These are phyloP conservation scores for Filobasidium wieringae DNA, from an alignment of 768 basidiomycete species.

Conservation along the genomic window DNA sequence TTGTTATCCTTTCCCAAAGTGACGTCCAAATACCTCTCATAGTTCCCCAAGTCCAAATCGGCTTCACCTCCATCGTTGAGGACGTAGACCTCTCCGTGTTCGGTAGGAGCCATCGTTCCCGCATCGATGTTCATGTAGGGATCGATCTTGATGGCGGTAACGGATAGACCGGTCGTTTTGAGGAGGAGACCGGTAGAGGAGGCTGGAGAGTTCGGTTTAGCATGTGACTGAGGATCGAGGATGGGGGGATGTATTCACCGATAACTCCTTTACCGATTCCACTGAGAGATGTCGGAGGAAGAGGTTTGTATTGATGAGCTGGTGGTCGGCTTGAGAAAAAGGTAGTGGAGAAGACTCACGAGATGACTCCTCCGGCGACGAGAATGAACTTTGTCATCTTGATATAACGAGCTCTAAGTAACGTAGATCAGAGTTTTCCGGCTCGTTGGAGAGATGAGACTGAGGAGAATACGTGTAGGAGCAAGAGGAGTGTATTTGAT, in stretches of 20 bases:
- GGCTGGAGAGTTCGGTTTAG: slow-evolving; percentile 48
- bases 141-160: slow-evolving; percentile 98
- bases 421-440: too few relatives aligned
- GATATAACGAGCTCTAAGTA: too few relatives aligned
- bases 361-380: slow-evolving; percentile 93
- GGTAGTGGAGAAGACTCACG: too few relatives aligned
- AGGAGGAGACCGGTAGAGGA: slow-evolving; percentile 91
- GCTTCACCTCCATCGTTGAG: slow-evolving; percentile 98
- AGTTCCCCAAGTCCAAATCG: slow-evolving; percentile 94
- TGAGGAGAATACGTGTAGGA: too few relatives aligned
- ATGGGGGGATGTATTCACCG: slow-evolving; percentile 46
- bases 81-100: slow-evolving; percentile 95
- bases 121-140: slow-evolving; percentile 99
- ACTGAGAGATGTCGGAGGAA: slow-evolving; percentile 32
- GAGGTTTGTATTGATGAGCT: background rate
- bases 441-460: too few relatives aligned
- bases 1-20: slow-evolving; percentile 92
- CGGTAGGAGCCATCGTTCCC: slow-evolving; percentile 95
- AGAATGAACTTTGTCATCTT: slow-evolving; percentile 90
- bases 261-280: slow-evolving; percentile 99
- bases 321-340: too few relatives aligned
- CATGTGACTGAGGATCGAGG: background rate
- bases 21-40: slow-evolving; percentile 92
- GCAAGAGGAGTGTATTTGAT: too few relatives aligned
- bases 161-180: slow-evolving; percentile 89